A percentile compares a stretch with the other conserved stretches of the same genome.
Evolutionary conservation across 805 yeast genomes (phyloP).

Genomic region (Candida coquimbonensis): DNA sequence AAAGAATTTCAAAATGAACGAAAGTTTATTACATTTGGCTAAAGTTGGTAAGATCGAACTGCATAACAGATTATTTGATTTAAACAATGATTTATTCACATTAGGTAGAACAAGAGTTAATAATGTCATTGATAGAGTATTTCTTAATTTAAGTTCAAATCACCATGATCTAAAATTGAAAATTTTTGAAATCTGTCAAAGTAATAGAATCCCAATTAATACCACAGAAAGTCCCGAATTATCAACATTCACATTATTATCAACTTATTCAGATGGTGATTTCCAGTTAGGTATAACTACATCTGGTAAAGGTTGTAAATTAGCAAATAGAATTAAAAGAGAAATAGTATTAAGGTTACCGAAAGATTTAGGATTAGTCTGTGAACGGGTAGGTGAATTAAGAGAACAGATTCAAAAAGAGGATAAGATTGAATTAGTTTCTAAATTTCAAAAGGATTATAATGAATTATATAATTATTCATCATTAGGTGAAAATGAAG

Average conservation of each 20-base stretch:
- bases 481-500: constrained; percentile 51
- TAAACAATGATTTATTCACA: constrained; percentile 37
- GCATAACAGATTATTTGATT: constrained; percentile 29
- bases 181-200: constrained; percentile 46
- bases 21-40: constrained; percentile 20
- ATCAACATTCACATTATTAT: constrained; percentile 70
- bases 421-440: constrained; percentile 31
- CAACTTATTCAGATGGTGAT: constrained; percentile 63
- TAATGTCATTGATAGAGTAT: constrained; percentile 66
- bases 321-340: constrained; percentile 74
- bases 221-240: constrained; percentile 65
- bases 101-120: constrained; percentile 61
- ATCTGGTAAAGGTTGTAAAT: constrained; percentile 81
- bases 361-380: constrained; percentile 57
- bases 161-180: constrained; percentile 26
- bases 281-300: constrained; percentile 83
- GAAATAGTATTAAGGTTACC: constrained; percentile 66
- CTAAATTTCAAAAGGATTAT: constrained; percentile 19
- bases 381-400: constrained; percentile 62
- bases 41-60: constrained; percentile 24
- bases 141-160: constrained; percentile 42
- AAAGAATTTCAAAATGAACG: constrained; percentile 16
- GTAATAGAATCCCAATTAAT: constrained; percentile 74
- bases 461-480: constrained; percentile 19
- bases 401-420: constrained; percentile 48